Evolutionary conservation across 2,329 filamentous ascomycete species (phyloP).

Genomic region (Colletotrichum musae): DNA sequence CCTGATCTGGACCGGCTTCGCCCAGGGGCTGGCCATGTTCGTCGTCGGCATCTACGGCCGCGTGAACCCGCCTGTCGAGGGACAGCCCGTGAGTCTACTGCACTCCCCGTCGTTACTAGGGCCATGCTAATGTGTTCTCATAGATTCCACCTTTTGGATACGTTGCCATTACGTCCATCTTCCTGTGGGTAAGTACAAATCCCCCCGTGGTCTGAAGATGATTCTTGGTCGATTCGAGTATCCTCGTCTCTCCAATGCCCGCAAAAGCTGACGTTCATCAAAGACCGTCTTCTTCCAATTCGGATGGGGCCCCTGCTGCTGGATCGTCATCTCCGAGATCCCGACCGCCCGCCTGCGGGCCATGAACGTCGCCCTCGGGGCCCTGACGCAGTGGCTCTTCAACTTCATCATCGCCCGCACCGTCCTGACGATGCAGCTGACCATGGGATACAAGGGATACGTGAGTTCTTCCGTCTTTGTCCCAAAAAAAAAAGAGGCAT

Average conservation of each 20-base stretch:
- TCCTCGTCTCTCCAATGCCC: too few relatives aligned
- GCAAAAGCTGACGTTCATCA: too few relatives aligned
- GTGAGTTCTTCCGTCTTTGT: conserved; percentile 45
- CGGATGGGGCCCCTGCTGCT: conserved; percentile 80
- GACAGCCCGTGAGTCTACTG: conserved; percentile 55
- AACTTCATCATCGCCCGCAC: conserved; percentile 80
- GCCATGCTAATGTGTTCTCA: too few relatives aligned
- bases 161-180: conserved; percentile 79
- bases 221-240: too few relatives aligned
- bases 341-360: conserved; percentile 76
- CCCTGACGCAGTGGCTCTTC: conserved; percentile 81
- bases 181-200: conserved; percentile 67
- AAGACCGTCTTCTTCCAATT: conserved; percentile 76
- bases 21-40: conserved; percentile 74
- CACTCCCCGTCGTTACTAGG: neutral
- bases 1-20: conserved; percentile 75
- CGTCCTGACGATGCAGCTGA: conserved; percentile 77
- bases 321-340: conserved; percentile 81
- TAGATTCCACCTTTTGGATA: conserved; percentile 77
- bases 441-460: conserved; percentile 59
- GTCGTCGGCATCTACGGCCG: conserved; percentile 81
- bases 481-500: too few relatives aligned
- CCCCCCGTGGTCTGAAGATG: neutral
- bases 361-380: conserved; percentile 77
- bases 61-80: conserved; percentile 69